Base-by-base conservation (phyloP, 2,329 filamentous ascomycete species). In the Epichloe glyceriae region DNA sequence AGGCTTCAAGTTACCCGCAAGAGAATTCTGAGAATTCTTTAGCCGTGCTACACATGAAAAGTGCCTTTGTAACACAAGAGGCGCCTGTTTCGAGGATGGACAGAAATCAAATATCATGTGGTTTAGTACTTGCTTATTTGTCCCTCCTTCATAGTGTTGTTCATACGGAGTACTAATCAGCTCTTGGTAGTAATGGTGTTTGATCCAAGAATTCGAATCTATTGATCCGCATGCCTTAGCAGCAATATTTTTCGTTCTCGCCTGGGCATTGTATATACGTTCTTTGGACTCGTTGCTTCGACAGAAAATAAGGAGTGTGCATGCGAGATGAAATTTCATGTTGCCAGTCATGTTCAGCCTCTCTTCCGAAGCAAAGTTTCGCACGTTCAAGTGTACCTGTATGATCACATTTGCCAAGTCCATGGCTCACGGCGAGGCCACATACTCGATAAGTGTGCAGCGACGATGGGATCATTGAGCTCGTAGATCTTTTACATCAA, bases 401-500 rank as follows among this genome's bases (percentile, higher is more conserved):
- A 22, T 11, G 12, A 37, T 46, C 14, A 17, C 14, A 11, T n/a
- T 30, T 17, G 17, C 6, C 34, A 4, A 4, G 4, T 45, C 17
- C 33, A 15, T 46, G 19, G 6, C 19, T 11, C 22, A 14, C 8
- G 12, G 17, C 19, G 19, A 12, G 12, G 33, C 12, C 10, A 20
- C 38, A 37, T 26, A 12, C 6, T 38, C 37, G 26, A 12, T 11
- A 11, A 12, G 11, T 14, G 10, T 33, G 17, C 22, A 17, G 30
- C 19, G 17, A n/a, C 10, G 22, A 17, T 7, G 15, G 8, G 10
- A 22, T 50, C 51, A 58, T 22, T 56, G 58, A 15, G 54, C 55
- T 38, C 78, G 70, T 50, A 81, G 60, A 58, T 82, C 78, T 33
- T 76, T 68, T 6, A 81, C 70, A 44, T 73, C 70, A 58, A 78